phyloP scores from a whole-genome alignment of 257 asterid genomes.

The Solanum sitiens region DNA sequence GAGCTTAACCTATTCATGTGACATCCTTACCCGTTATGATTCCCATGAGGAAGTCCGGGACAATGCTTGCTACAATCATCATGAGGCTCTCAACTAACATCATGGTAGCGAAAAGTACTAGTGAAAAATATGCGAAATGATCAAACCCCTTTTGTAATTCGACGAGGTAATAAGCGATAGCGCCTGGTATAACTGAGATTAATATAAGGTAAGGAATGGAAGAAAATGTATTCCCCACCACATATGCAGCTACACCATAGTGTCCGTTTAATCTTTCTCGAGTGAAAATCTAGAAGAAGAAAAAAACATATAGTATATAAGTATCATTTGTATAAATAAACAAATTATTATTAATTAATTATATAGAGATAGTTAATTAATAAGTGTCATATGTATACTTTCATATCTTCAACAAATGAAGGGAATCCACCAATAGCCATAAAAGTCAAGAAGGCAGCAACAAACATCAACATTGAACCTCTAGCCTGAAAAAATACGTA shows the following conservation, averaged over 20 bases:
- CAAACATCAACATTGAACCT: constrained; percentile 41
- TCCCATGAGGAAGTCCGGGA: constrained; percentile 49
- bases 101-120: constrained; percentile 33
- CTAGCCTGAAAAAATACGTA: constrained; percentile 20
- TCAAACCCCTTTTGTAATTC: constrained; percentile 37
- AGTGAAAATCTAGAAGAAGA: constrained; percentile 23
- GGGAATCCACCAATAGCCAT: constrained; percentile 77
- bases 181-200: constrained; percentile 33
- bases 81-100: constrained; percentile 53
- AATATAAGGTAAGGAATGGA: constrained; percentile 41
- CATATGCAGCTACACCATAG: constrained; percentile 35
- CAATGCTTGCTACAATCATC: constrained; percentile 47
- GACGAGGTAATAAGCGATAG: constrained; percentile 41
- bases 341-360: background rate
- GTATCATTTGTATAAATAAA: background rate
- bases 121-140: constrained; percentile 29
- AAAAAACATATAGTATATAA: background rate
- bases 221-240: constrained; percentile 48
- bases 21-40: constrained; percentile 23
- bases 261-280: constrained; percentile 56
- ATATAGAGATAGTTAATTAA: background rate
- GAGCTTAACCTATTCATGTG: background rate
- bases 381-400: constrained; percentile 15
- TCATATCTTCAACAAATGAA: constrained; percentile 62
- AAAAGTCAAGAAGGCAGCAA: constrained; percentile 43